These are phyloP conservation scores for Keithomyces neogunnii DNA, from an alignment of 2,329 filamentous ascomycete genomes.

Conservation along the genomic window DNA sequence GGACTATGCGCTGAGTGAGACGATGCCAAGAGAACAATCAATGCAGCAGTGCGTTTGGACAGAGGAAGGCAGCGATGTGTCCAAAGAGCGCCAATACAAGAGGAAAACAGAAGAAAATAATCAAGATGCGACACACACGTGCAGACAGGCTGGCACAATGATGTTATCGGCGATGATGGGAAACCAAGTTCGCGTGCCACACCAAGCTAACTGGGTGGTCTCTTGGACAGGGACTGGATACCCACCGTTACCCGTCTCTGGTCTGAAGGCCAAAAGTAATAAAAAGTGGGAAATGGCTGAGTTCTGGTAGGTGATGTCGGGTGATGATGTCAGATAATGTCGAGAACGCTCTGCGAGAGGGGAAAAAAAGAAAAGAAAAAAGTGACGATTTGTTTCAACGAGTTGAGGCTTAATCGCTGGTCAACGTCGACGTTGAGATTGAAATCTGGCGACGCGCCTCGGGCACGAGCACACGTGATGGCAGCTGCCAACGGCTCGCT, in stretches of 20 bases:
- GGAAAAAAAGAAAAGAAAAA: too few species aligned
- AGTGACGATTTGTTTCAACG: background rate
- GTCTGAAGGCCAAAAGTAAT: background rate
- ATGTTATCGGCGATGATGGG: background rate
- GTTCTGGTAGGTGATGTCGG: too few species aligned
- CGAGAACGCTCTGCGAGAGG: too few species aligned
- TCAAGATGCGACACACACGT: background rate
- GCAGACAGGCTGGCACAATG: background rate
- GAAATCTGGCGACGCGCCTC: background rate
- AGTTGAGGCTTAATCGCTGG: too few species aligned
- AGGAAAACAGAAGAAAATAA: background rate
- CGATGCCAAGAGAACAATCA: too few species aligned
- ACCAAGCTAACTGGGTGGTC: background rate
- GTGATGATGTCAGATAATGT: too few species aligned
- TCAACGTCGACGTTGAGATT: too few species aligned
- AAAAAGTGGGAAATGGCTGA: background rate
- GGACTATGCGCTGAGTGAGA: too few species aligned
- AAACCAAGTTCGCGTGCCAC: background rate
- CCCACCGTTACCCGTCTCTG: background rate
- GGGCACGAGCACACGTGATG: background rate
- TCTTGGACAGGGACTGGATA: background rate
- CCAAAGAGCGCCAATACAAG: background rate
- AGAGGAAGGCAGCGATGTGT: too few species aligned
- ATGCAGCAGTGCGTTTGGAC: too few species aligned
- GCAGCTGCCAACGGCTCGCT: background rate